Conservation (phyloP, 306 rosid species). For the Prinsepia uniflora region DNA sequence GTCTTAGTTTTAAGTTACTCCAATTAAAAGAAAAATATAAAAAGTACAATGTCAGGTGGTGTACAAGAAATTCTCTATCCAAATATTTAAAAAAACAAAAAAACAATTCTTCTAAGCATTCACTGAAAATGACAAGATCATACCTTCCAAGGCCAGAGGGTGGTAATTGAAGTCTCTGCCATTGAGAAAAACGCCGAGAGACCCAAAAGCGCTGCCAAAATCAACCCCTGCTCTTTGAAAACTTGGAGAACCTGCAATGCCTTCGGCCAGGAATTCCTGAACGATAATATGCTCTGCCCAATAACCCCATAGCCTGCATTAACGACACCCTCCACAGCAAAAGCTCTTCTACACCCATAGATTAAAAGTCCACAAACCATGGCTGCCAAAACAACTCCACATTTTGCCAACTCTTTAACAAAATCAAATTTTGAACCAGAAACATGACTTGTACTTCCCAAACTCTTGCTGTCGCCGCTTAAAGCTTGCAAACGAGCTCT, state of each 20-base stretch:
- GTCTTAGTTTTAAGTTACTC: not conserved
- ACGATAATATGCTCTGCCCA: constrained; percentile 64
- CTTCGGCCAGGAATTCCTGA: constrained; percentile 83
- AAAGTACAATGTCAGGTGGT: not conserved
- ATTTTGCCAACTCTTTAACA: constrained; percentile 39
- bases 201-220: constrained; percentile 78
- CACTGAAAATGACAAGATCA: not conserved
- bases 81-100: not conserved
- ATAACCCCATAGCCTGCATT: constrained; percentile 67
- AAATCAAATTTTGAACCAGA: constrained; percentile 34
- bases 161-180: constrained; percentile 98
- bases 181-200: constrained; percentile 98
- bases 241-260: constrained; percentile 60
- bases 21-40: not conserved
- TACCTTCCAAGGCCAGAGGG: constrained; percentile 99
- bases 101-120: not conserved
- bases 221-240: constrained; percentile 88
- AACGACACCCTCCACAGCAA: constrained; percentile 61
- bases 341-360: constrained; percentile 56
- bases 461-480: constrained; percentile 33
- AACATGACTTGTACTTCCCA: constrained; percentile 25
- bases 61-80: not conserved
- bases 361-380: constrained; percentile 60
- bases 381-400: constrained; percentile 63
- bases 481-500: constrained; percentile 41